Percentiles rank a stretch among this genome's conserved stretches.
Evolutionary conservation across 257 asterid genomes (phyloP).

Genomic region (Ajuga chamaepitys): DNA sequence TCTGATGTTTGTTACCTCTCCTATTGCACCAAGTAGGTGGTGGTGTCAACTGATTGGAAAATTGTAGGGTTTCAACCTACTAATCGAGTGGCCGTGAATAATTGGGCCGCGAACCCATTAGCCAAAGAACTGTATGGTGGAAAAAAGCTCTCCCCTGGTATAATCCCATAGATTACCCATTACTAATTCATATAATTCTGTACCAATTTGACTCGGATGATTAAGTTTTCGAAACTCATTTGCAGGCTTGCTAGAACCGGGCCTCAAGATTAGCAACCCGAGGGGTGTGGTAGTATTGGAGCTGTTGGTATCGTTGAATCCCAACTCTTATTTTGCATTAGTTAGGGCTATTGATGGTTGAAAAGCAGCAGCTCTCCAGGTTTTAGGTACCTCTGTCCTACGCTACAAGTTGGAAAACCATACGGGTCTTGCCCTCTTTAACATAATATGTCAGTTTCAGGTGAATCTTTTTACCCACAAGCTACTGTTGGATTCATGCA

Average conservation of each 20-base stretch:
- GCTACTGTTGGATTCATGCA: no score
- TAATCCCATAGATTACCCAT: background rate
- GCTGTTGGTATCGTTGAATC: conserved; percentile 58
- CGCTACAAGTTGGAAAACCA: background rate
- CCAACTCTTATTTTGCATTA: conserved; percentile 50
- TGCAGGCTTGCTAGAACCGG: conserved; percentile 72
- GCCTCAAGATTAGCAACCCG: conserved; percentile 45
- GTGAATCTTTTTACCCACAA: background rate
- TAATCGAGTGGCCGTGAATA: conserved; percentile 70
- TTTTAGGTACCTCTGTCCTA: background rate
- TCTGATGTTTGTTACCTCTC: background rate
- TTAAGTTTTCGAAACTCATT: background rate
- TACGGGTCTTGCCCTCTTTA: background rate
- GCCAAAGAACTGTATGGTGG: conserved; percentile 66
- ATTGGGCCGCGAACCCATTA: conserved; percentile 83
- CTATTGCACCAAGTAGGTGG: conserved; percentile 36
- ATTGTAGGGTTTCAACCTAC: conserved; percentile 75
- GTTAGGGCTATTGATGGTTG: conserved; percentile 39
- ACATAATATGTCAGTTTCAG: background rate
- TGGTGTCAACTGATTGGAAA: conserved; percentile 45
- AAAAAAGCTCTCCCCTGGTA: conserved; percentile 73
- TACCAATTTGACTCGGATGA: background rate
- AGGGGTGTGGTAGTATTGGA: conserved; percentile 47
- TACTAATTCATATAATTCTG: background rate
- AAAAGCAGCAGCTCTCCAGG: background rate